Base-by-base conservation (phyloP, 139 green algal species). In the Haematococcus lacustris region DNA sequence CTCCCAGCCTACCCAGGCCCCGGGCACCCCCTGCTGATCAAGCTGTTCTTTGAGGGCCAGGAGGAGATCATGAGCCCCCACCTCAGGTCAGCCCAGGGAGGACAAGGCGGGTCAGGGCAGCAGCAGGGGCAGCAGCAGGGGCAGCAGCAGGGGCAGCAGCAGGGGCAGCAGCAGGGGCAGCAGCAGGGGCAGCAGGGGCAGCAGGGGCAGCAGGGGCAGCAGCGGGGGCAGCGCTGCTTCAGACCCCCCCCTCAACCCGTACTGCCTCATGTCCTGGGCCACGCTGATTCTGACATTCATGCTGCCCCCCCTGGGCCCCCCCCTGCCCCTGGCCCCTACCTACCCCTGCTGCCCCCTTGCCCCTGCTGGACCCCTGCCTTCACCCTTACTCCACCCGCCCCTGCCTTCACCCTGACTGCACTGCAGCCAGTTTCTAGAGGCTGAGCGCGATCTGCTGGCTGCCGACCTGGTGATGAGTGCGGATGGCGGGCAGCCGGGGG, bases 401-500 rank as follows among this genome's bases (percentile, higher is more conserved):
- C 13, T 21, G 21, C 47, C 13, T 21, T n/a, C 47, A 57, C 47
- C 13, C 47, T n/a, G 17, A 57, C 47, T n/a, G 17, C 17, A 13
- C 13, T n/a, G 53, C 53, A 63, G 53, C 26, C 53, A 63, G 53
- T 88, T 93, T 61, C 68, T 93, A 53, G 23, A 62, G 0, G 13
- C 62, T 66, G 59, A 53, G 4, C 68, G 34, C 25, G 66, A 38
- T 17, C 38, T 82, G 34, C 76, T 92, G 64, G 40, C 74, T 1
- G 66, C 51, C 2, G 78, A 90, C 72, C 53, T 85, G 62, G 86
- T 79, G 23, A 59, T 93, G 33, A 86, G 74, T 5, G 88, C 88
- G 33, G 88, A 93, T 41, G 88, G 88, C 0, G 68, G 77, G 0
- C 88, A 93, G 76, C 67, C 78, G 6, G 74, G 43, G 26, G 35